A percentile compares a stretch with the other conserved stretches of the same genome.
phyloP scores from a whole-genome alignment of 2,329 filamentous ascomycete species.

The Sporothrix phasma region DNA sequence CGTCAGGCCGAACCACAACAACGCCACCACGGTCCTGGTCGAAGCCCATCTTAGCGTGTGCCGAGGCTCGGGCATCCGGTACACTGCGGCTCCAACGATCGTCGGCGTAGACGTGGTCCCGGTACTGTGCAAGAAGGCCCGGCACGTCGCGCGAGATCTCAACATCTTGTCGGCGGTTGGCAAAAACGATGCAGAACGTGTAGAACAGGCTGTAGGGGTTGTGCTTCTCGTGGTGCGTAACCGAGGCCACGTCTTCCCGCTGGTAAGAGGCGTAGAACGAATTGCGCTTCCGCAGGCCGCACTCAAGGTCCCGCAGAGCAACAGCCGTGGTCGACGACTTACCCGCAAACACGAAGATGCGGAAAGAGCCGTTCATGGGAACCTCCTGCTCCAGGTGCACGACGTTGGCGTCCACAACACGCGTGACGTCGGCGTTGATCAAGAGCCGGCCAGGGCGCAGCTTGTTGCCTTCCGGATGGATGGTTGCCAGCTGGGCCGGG shows the following conservation, averaged over 20 bases:
- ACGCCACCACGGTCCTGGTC: constrained; percentile 64
- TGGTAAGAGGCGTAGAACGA: constrained; percentile 65
- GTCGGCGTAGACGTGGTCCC: constrained; percentile 77
- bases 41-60: constrained; percentile 81
- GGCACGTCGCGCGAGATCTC: constrained; percentile 66
- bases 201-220: constrained; percentile 80
- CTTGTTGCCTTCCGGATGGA: constrained; percentile 55
- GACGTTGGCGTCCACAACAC: constrained; percentile 79
- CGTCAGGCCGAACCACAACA: constrained; percentile 76
- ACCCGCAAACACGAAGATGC: constrained; percentile 80
- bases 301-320: constrained; percentile 61
- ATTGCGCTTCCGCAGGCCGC: constrained; percentile 50
- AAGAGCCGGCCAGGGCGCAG: constrained; percentile 67
- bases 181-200: constrained; percentile 68
- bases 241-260: constrained; percentile 48
- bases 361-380: constrained; percentile 78
- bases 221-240: constrained; percentile 69
- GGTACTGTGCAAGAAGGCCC: constrained; percentile 59
- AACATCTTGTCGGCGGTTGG: constrained; percentile 54
- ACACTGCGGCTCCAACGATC: constrained; percentile 65
- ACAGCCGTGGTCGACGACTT: constrained; percentile 45
- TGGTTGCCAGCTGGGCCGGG: constrained; percentile 57
- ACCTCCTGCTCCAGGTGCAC: constrained; percentile 87
- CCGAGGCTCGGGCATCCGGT: constrained; percentile 58
- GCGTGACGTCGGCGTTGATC: constrained; percentile 69